Percentiles rank a stretch among this genome's conserved stretches.
These are phyloP conservation scores for Triticum urartu DNA, from an alignment of 176 grass and related monocot genomes.

Conservation along the genomic window DNA sequence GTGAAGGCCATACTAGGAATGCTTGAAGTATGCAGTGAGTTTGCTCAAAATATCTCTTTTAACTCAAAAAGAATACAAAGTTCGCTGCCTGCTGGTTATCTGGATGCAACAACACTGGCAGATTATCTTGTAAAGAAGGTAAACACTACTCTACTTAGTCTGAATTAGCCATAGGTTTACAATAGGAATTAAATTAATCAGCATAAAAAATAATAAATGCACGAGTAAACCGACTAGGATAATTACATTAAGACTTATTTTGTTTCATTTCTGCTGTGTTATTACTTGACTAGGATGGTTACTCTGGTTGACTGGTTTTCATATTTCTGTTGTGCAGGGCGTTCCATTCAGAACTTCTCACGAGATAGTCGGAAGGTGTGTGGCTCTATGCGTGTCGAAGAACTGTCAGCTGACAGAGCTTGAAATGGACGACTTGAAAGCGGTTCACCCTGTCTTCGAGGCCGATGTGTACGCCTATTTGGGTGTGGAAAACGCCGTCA, in stretches of 20 bases:
- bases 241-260: background rate
- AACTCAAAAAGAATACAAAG: constrained; percentile 80
- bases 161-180: background rate
- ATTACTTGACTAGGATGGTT: background rate
- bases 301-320: background rate
- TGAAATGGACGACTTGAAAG: constrained; percentile 57
- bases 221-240: background rate
- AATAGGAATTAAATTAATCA: background rate
- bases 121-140: constrained; percentile 99
- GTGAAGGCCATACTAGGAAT: constrained; percentile 83
- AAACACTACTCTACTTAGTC: background rate
- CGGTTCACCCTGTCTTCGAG: constrained; percentile 72
- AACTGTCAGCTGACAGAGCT: constrained; percentile 84
- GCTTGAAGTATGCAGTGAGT: constrained; percentile 92
- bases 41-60: constrained; percentile 92
- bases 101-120: constrained; percentile 95
- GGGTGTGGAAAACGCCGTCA: constrained; percentile 84
- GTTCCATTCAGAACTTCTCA: constrained; percentile 91
- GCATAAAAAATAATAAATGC: background rate
- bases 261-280: background rate
- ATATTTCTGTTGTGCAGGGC: constrained; percentile 33
- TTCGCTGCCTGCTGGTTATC: constrained; percentile 81
- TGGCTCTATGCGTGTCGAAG: constrained; percentile 68
- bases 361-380: constrained; percentile 90
- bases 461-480: constrained; percentile 73